Evolutionary conservation across 2,329 filamentous ascomycete species (phyloP), one percentile per base, ranked within the genome.

Genomic region (Trichoderma afroharzianum): DNA sequence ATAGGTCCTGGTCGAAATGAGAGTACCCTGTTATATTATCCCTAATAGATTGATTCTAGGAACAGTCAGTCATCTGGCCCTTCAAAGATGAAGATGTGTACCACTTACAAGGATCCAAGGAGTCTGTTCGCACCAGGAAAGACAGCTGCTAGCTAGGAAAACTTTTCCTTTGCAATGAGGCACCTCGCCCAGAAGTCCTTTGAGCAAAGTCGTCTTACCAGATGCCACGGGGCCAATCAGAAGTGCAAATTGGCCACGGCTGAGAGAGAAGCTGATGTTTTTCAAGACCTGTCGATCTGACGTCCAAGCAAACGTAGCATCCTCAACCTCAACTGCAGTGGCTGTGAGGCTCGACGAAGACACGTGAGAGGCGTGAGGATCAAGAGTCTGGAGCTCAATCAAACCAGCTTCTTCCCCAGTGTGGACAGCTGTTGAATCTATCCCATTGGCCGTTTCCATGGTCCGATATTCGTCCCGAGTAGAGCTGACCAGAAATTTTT

Each of bases 191-290:
- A 83, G 75, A 0, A 86, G 74, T 0, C 79, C 80, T 66, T 82
- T 82, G 72, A 83, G 80, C 0, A 86, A 73, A 0, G 84, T 82
- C 0, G 81, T 84, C 72, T 86, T 86, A 0, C 84, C 84, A 1
- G 81, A 82, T 1, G 81, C 85, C 4, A 85, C 77, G 1, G 83
- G 83, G 0, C 84, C 84, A 11, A 83, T 76, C 0, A 86, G 74
- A 4, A 85, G 78, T 9, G 78, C 82, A 9, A 86, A 77, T 4
- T 79, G 74, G 4, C 74, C 76, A 0, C 72, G 68, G 3, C 74
- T 73, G 3, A 85, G 71, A 0, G 72, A 74, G 3, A 85, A 75
- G n/a, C 79, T 74, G 26, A 85, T 74, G 8, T 79, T 64, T 0
- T 57, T 73, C 4, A 85, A 75, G 12, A 76, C 70, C 18, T 73